Base-by-base conservation (phyloP, 2,329 filamentous ascomycete species). In the Hypoxylon sp. region DNA sequence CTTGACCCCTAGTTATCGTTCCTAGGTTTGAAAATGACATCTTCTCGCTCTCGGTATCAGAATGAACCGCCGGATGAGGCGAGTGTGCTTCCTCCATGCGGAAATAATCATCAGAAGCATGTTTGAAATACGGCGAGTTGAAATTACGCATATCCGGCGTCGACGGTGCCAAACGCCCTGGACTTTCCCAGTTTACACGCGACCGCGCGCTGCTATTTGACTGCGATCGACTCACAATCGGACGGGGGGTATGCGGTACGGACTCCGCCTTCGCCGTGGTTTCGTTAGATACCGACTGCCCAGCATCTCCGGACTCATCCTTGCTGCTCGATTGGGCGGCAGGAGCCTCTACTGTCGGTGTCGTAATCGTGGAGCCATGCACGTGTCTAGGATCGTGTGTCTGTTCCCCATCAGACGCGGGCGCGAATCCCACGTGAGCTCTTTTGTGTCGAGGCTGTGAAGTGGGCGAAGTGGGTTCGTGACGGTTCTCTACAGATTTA, bases 341-440 rank as follows among this genome's bases (percentile, higher is more conserved):
- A 13, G 31, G 11, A 15, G 39, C 4, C n/a, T 51, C 27, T 17
- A 2, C 51, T 19, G 37, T 19, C 3, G 24, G 57, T 7, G 53
- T 37, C 17, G 35, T 17, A 5, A 24, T 3, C n/a, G 4, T 15
- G 2, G 35, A 21, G 24, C 59, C 39, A 4, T 68, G 67, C 4
- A 35, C 24, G n/a, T 72, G 65, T 6, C 62, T 62, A 2, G 64
- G 50, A 57, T 75, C 73, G 5, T 48, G 15, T 29, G 17, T 21
- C 15, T 51, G 10, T 32, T 73, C 63, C 42, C 54, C 48, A 19
- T 71, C 72, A 31, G 76, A 67, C 3, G 77, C 77, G 44, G 82
- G 77, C 7, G 83, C 84, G 75, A 91, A 91, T 2, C 87, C 88
- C 37, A 91, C 87, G 72, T 88, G 88, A 6, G 82, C 80, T 47